Percentiles rank a stretch among this genome's conserved stretches.
These are phyloP conservation scores for Andrographis paniculata DNA, from an alignment of 305 asterid species.

Conservation along the genomic window DNA sequence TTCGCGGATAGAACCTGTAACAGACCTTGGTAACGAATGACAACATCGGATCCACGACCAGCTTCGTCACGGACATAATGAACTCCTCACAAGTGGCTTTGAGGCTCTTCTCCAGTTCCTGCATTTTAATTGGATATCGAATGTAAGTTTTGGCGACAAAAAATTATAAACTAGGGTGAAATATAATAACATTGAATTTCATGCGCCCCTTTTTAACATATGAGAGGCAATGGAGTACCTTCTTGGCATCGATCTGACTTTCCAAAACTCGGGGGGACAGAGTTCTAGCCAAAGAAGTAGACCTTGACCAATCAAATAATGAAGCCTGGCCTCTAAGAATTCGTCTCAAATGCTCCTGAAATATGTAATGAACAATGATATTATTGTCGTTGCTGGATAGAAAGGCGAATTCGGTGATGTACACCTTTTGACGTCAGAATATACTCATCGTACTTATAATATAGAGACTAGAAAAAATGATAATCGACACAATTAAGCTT, in stretches of 20 bases:
- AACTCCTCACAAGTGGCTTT: slow-evolving; percentile 96
- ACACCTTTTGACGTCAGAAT: too few relatives aligned
- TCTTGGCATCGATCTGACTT: slow-evolving; percentile 97
- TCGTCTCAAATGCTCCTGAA: slow-evolving; percentile 94
- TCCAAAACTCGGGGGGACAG: slow-evolving; percentile 97
- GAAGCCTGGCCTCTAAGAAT: slow-evolving; percentile 98
- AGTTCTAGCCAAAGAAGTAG: slow-evolving; percentile 87
- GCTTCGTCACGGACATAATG: slow-evolving; percentile 95
- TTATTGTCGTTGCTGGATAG: not conserved
- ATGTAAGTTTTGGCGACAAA: too few relatives aligned
- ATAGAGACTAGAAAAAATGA: not conserved
- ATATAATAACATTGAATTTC: too few relatives aligned
- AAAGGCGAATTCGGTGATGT: too few relatives aligned
- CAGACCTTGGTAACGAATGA: slow-evolving; percentile 93
- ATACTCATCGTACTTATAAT: too few relatives aligned
- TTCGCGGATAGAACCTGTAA: too few relatives aligned
- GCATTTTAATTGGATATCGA: slow-evolving; percentile 30
- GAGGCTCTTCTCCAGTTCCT: slow-evolving; percentile 97
- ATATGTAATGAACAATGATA: slow-evolving; percentile 6
- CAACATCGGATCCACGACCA: slow-evolving; percentile 93
- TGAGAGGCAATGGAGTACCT: slow-evolving; percentile 44
- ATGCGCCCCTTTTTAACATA: slow-evolving; percentile 7
- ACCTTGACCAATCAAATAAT: slow-evolving; percentile 95
- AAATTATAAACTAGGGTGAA: too few relatives aligned
- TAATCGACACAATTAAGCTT: not conserved